Conservation (phyloP, 2,329 filamentous ascomycete species). For the Exophiala viscosa region DNA sequence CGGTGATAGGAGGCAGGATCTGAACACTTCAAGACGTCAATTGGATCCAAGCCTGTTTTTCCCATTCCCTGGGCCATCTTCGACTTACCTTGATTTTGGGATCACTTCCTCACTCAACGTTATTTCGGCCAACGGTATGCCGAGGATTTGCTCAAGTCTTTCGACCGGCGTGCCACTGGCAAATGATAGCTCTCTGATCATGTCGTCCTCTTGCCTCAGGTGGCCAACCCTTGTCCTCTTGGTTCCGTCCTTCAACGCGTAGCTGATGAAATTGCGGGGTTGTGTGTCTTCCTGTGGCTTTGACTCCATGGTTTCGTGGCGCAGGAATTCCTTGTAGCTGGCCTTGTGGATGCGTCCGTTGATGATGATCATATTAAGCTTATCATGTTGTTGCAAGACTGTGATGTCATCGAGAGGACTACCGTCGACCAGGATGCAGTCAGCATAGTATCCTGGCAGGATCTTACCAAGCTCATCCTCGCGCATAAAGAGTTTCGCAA, state of each 20-base stretch:
- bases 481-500: slow-evolving; percentile 43
- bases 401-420: slow-evolving; percentile 43
- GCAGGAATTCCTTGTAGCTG: slow-evolving; percentile 14
- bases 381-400: slow-evolving; percentile 42
- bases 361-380: slow-evolving; percentile 46
- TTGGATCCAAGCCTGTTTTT: too few species aligned
- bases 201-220: slow-evolving; percentile 35
- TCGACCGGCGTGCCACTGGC: slow-evolving; percentile 45
- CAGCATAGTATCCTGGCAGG: slow-evolving; percentile 41
- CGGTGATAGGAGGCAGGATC: slow-evolving; percentile 34
- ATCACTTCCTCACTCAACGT: too few species aligned
- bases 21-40: slow-evolving; percentile 34
- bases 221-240: slow-evolving; percentile 38
- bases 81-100: too few species aligned
- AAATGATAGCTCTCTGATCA: slow-evolving; percentile 45
- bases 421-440: slow-evolving; percentile 47
- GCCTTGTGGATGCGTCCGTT: slow-evolving; percentile 48
- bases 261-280: slow-evolving; percentile 9
- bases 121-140: not conserved
- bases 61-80: slow-evolving; percentile 36
- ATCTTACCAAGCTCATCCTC: slow-evolving; percentile 41
- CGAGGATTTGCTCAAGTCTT: slow-evolving; percentile 51
- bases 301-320: not conserved
- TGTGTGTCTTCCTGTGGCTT: not conserved
- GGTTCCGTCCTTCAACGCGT: not conserved